These are phyloP conservation scores for Drosera capensis DNA, from an alignment of 148 eudicot species.

Conservation along the genomic window DNA sequence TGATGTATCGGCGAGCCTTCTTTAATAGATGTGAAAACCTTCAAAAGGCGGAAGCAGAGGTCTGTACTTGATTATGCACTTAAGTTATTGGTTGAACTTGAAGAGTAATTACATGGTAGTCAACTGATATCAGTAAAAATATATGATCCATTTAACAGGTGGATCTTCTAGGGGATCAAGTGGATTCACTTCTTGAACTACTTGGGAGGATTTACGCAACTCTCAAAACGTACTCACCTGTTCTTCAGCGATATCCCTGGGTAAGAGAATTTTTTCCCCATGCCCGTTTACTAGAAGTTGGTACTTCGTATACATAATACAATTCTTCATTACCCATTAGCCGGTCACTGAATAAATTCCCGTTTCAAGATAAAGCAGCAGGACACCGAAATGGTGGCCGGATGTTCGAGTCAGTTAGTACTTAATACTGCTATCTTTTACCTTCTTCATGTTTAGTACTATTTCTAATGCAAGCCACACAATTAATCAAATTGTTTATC, in stretches of 20 bases:
- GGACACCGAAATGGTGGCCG: no score
- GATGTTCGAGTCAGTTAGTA: no score
- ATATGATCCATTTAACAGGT: constrained; percentile 19
- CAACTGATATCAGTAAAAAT: neutral
- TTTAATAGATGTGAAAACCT: constrained; percentile 47
- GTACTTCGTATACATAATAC: neutral
- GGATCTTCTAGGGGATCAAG: constrained; percentile 70
- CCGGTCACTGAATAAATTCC: neutral
- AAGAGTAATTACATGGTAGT: neutral
- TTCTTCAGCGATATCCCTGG: constrained; percentile 24
- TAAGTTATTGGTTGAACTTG: neutral
- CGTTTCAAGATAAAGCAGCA: no score
- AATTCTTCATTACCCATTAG: neutral
- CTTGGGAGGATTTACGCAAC: constrained; percentile 35
- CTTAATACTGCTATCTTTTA: no score
- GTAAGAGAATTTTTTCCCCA: constrained; percentile 14
- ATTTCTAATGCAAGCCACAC: no score
- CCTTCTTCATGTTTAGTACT: no score
- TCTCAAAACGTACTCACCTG: constrained; percentile 26
- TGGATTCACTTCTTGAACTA: constrained; percentile 34
- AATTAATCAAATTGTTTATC: no score
- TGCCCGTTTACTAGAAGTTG: neutral
- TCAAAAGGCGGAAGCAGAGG: constrained; percentile 63
- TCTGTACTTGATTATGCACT: neutral
- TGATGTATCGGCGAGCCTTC: constrained; percentile 42